Base-by-base conservation (phyloP, 495 filamentous ascomycete species). In the Penicillium turbatum region DNA sequence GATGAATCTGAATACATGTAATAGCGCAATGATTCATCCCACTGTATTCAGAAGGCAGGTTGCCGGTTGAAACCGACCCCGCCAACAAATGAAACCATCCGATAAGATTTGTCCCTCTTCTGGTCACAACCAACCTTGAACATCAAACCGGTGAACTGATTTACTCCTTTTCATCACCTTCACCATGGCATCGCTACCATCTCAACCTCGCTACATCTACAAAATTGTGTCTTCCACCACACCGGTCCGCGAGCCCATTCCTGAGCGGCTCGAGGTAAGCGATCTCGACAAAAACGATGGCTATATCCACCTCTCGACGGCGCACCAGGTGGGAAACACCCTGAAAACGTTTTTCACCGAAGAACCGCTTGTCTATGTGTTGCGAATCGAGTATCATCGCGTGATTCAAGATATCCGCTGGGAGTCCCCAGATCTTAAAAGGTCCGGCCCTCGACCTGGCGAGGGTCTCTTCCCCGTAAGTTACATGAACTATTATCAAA, bases 371-470 rank as follows among this genome's bases (percentile, higher is more conserved):
- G 43, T 91, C 80, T 63, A 96, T 78, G 68, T 92, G 68, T 68
- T 95, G 79, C 56, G 90, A 80, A 67, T 92, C 76, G 38, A 78
- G 54, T 91, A 95, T 87, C 6, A 83, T 82, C 54, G 80, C 68
- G 54, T 77, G 8, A 56, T 57, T 12, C 51, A 60, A 17, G 44
- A 72, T 53, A 66, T 76, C 36, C 63, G 63, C 1, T 77, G 73
- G 69, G 74, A 77, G 45, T 66, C 67, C 8, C 72, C 72, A 0
- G 72, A 75, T 45, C 70, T 65, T 3, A 72, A 64, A 46, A 69
- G 71, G 26, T 72, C 67, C 46, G 72, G 70, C 8, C 69, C 69
- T 24, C 63, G 74, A 35, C 70, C 70, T 8, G 65, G 66, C 13
- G 70, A 77, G 48, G 74, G 72, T 39, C 63, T 77, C 48, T 77